phyloP scores from a whole-genome alignment of 2,329 filamentous ascomycete genomes.

The Phaeosphaeriaceae sp. region DNA sequence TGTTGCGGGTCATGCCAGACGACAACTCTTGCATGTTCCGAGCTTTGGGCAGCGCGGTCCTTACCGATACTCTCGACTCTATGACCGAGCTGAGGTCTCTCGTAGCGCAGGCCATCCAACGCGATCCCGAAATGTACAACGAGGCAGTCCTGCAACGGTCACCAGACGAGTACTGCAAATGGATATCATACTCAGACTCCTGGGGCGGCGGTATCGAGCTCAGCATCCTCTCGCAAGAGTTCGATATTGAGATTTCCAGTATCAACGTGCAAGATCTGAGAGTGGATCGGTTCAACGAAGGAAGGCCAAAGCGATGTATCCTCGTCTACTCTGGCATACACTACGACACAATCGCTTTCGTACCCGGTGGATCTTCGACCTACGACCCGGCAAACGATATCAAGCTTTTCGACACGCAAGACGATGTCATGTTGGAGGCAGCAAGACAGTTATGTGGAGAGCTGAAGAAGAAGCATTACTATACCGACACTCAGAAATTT shows the following conservation, averaged over 20 bases:
- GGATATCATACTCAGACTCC: constrained; percentile 79
- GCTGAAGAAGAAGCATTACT: constrained; percentile 79
- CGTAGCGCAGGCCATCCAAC: constrained; percentile 79
- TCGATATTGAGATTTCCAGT: constrained; percentile 83
- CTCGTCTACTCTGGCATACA: constrained; percentile 92
- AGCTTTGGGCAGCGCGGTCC: constrained; percentile 82
- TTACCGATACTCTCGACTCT: constrained; percentile 66
- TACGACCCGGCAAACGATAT: constrained; percentile 77
- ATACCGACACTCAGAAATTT: constrained; percentile 84
- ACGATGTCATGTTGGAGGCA: constrained; percentile 63
- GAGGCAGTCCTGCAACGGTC: constrained; percentile 75
- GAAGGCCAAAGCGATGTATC: constrained; percentile 69
- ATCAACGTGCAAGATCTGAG: constrained; percentile 77
- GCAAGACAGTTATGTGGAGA: constrained; percentile 63
- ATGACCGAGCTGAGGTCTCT: constrained; percentile 78
- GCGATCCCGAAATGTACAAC: constrained; percentile 74
- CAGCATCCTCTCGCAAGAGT: constrained; percentile 81
- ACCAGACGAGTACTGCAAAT: constrained; percentile 78
- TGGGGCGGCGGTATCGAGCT: constrained; percentile 96
- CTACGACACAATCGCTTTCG: constrained; percentile 87
- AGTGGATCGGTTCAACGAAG: constrained; percentile 81
- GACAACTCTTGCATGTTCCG: constrained; percentile 96
- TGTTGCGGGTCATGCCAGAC: constrained; percentile 93
- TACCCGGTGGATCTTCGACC: constrained; percentile 62
- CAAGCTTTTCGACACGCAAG: constrained; percentile 71